Base-by-base conservation (phyloP, 148 eudicot genomes). In the Diospyros lotus region DNA sequence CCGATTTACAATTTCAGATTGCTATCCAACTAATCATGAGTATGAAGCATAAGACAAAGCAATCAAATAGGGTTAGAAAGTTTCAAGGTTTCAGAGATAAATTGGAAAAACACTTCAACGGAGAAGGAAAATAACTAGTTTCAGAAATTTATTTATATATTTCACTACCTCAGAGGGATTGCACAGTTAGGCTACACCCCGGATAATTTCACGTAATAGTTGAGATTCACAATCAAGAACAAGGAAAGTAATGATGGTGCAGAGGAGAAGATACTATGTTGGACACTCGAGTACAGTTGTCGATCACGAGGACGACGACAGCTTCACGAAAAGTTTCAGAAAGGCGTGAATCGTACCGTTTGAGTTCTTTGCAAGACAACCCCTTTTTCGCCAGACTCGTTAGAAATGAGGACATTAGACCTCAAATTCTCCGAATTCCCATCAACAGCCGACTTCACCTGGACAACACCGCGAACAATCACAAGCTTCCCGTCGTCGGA, bases 321-420 rank as follows among this genome's bases (percentile, higher is more conserved):
- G 15, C 3, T 41, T 42, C 63, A 55, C 48, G 3, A 7, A 10
- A 56, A 14, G 40, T 41, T 12, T 5, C 10, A 56, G 14, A 15
- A 15, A 6, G 45, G 39, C 60, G n/a, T 0, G 14, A 68, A 12
- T 48, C 39, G 9, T 84, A 93, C 98, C 82, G 88, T 87, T 48
- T 90, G 93, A 64, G 89, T 85, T 4, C 90, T 82, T 80, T 83
- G 87, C 69, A 91, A 28, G 12, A 94, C 78, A 48, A 94, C 98
- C 14, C 88, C 95, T 53, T 66, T 80, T 4, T 90, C 91, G 6
- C 88, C 88, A 0, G 94, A 80, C 63, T 87, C 87, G 2, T 77
- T 81, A 53, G 93, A 80, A 15, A 82, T 73, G 17, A 90, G 76
- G 18, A 81, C 89, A 63, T 79, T 68, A 3, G 69, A 74, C 81